A percentile compares a stretch with the other conserved stretches of the same genome.
These are phyloP conservation scores for Echria macrotheca DNA, from an alignment of 495 filamentous ascomycete species.

Conservation along the genomic window DNA sequence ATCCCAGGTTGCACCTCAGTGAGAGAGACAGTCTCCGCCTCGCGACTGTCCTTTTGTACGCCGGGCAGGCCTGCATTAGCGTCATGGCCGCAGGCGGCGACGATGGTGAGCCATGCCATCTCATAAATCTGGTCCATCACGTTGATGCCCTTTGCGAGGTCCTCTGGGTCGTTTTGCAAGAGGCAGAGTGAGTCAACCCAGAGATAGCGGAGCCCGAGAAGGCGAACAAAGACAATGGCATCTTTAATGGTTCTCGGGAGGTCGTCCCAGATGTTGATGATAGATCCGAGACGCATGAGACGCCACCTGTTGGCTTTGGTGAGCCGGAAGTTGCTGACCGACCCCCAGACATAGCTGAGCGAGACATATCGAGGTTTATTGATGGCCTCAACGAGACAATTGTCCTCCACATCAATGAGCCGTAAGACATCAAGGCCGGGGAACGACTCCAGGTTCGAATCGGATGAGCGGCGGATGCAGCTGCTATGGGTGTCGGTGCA, in stretches of 20 bases:
- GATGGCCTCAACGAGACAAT: no score
- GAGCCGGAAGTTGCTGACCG: no score
- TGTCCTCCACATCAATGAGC: no score
- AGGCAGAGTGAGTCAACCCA: conserved; percentile 17
- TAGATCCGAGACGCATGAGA: no score
- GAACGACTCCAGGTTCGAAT: no score
- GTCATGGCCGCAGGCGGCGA: conserved; percentile 10
- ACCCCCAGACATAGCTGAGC: no score
- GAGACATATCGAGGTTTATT: no score
- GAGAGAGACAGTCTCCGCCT: neutral
- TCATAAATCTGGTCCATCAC: conserved; percentile 12
- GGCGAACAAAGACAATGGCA: neutral
- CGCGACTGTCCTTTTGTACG: neutral
- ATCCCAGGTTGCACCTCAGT: neutral
- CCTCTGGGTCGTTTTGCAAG: conserved; percentile 6
- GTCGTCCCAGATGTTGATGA: no score
- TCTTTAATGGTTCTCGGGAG: conserved; percentile 4
- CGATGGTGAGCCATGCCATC: conserved; percentile 3
- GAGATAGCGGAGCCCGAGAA: conserved; percentile 9
- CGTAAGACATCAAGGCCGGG: no score
- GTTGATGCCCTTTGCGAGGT: neutral
- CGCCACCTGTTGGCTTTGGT: no score
- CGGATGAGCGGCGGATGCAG: no score
- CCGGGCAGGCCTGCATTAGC: conserved; percentile 9
- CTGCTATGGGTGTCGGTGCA: no score